Evolutionary conservation across 768 basidiomycete species (phyloP).

Genomic region (Xerocomellus intermedius): DNA sequence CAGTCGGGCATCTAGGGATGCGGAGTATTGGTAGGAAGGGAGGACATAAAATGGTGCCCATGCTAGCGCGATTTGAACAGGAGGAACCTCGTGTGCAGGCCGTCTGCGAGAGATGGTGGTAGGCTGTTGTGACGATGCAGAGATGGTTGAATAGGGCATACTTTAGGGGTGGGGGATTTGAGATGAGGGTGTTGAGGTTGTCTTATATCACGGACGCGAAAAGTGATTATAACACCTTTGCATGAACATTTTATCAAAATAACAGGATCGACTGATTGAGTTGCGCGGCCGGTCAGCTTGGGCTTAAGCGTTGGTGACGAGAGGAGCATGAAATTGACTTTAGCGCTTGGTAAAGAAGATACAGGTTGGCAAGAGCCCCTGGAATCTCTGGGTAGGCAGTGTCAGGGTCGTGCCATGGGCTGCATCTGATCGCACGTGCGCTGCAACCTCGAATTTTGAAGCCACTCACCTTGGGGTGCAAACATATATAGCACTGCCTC

Average conservation of each 20-base stretch:
- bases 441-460: background rate
- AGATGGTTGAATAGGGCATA: background rate
- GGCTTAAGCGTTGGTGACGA: background rate
- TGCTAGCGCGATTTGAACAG: background rate
- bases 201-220: background rate
- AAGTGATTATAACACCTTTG: background rate
- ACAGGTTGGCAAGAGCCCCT: constrained; percentile 1
- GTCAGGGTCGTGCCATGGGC: background rate
- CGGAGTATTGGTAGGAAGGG: background rate
- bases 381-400: background rate
- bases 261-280: background rate
- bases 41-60: background rate
- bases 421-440: background rate
- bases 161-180: background rate
- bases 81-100: no score
- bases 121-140: background rate
- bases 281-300: background rate
- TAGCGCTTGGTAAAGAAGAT: background rate
- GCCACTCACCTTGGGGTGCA: background rate
- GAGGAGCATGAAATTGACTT: background rate
- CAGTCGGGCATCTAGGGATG: background rate
- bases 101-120: background rate
- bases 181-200: background rate
- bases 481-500: background rate
- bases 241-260: background rate